These are phyloP conservation scores for Capronia coronata DNA, from an alignment of 2,329 filamentous ascomycete genomes.

Conservation along the genomic window DNA sequence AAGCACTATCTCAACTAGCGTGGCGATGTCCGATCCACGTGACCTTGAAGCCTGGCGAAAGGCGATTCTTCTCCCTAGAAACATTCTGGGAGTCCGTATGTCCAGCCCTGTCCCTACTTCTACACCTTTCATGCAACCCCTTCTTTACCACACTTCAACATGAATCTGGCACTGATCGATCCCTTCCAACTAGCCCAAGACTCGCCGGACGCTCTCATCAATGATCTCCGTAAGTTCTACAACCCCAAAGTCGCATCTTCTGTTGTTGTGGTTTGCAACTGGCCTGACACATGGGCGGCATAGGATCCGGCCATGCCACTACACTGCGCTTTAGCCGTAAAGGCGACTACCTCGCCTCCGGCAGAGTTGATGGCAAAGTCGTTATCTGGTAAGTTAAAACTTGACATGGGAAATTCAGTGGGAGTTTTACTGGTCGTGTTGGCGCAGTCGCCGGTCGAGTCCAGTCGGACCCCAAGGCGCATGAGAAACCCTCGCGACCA, in stretches of 20 bases:
- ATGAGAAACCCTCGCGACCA: neutral
- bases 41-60: neutral
- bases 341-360: constrained; percentile 90
- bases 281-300: neutral
- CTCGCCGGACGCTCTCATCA: constrained; percentile 83
- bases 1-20: neutral
- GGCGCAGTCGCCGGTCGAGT: neutral
- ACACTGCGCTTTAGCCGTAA: constrained; percentile 82
- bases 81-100: neutral
- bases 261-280: neutral
- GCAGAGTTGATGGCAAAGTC: constrained; percentile 85
- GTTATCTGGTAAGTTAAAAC: constrained; percentile 56
- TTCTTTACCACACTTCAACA: constrained; percentile 32
- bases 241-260: neutral
- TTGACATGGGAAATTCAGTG: too few relatives aligned
- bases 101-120: neutral
- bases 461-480: neutral
- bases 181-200: constrained; percentile 69
- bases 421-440: too few relatives aligned
- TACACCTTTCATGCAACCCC: neutral
- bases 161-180: constrained; percentile 68
- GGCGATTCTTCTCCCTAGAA: neutral
- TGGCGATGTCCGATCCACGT: neutral
- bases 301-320: constrained; percentile 57
- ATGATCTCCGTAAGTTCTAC: constrained; percentile 62